Base-by-base conservation (phyloP, 2,329 filamentous ascomycete species). In the Aureobasidium sp. region DNA sequence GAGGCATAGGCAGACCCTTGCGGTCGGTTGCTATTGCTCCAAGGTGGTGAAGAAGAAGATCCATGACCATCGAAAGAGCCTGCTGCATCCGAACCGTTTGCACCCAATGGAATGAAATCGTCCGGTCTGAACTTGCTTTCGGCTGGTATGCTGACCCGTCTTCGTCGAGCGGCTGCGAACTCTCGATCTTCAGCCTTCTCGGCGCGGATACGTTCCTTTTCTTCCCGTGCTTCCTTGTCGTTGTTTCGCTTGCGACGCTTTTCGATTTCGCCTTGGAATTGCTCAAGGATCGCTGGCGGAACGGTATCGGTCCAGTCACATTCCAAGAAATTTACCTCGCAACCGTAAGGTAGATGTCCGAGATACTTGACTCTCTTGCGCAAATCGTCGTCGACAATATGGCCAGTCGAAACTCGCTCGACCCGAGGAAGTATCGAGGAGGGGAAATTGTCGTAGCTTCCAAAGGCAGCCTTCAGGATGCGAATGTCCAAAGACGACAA, bases 231-330 rank as follows among this genome's bases (percentile, higher is more conserved):
- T 64, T 90, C 90, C 74, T 96, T 96, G 67, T 96, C 92, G 6
- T 81, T 80, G 68, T 95, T 91, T 60, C 84, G 82, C 73, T 88
- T 91, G 62, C 91, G 82, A 59, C 92, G 82, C 62, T 84, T 82
- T 66, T 90, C 88, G 59, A 94, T 88, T 64, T 96, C 91, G 0
- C 80, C 76, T n/a, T 82, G 79, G 74, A 96, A 97, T 1, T 82
- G 81, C 42, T 85, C 85, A n/a, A 97, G 78, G 3, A 90, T 82
- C 56, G 90, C 87, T 0, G 86, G 80, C 3, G 86, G 82, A 5
- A 97, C 89, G 41, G 94, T 89, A 67, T 96, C 91, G 3, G 90
- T 91, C 92, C 92, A 97, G 73, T 97, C 91, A 70, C 92, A 97
- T 75, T 97, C 92, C 1, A 97, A 75, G 69, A 96, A 96, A 67